Conservation (phyloP, 306 rosid genomes). For the Citrullus mucosospermus region DNA sequence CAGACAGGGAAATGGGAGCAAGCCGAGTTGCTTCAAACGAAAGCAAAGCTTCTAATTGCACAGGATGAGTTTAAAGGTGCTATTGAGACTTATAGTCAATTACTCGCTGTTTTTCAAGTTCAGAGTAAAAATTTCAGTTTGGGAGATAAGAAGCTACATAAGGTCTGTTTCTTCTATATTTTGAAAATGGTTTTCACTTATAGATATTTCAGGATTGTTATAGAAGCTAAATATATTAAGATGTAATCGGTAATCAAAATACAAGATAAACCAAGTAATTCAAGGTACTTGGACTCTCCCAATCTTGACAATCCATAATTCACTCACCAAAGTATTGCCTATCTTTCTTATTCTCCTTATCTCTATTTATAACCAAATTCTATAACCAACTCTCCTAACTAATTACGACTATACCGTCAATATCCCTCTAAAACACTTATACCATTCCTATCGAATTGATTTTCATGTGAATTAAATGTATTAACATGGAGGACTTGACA, state of each 20-base stretch:
- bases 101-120: conserved; percentile 76
- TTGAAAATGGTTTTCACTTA: background rate
- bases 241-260: too few relatives aligned
- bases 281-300: too few relatives aligned
- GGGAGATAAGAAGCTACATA: conserved; percentile 26
- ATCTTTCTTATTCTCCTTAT: too few relatives aligned
- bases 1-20: conserved; percentile 90
- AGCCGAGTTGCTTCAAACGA: conserved; percentile 64
- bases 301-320: too few relatives aligned
- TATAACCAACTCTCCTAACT: too few relatives aligned
- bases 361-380: too few relatives aligned
- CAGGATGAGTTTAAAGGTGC: conserved; percentile 63
- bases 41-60: conserved; percentile 70
- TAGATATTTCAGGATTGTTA: background rate
- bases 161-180: conserved; percentile 30
- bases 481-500: too few relatives aligned
- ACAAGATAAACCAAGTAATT: too few relatives aligned
- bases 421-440: too few relatives aligned
- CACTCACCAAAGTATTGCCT: too few relatives aligned
- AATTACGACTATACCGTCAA: too few relatives aligned
- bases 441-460: background rate
- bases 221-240: too few relatives aligned
- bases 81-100: conserved; percentile 45
- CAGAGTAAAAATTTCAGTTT: conserved; percentile 55
- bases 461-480: background rate